Percentiles rank a stretch among this genome's conserved stretches.
Evolutionary conservation across 2,329 filamentous ascomycete species (phyloP).

Genomic region (Cladophialophora immunda): DNA sequence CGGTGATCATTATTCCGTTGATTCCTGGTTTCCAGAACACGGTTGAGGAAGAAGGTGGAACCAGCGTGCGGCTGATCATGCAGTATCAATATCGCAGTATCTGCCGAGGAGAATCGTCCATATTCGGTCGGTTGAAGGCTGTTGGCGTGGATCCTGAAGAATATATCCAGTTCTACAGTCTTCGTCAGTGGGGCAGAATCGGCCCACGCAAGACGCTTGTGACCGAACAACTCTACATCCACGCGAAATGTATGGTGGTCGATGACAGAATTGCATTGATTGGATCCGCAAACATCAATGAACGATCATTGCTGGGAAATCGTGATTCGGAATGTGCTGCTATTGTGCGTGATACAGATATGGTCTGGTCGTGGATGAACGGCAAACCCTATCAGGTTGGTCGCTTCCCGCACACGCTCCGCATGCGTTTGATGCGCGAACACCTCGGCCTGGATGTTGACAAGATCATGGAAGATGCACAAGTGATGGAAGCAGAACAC

Average conservation of each 20-base stretch:
- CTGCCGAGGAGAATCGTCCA: constrained; percentile 88
- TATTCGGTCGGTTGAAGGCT: constrained; percentile 84
- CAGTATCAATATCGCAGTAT: constrained; percentile 97
- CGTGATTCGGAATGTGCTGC: constrained; percentile 93
- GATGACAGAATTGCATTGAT: constrained; percentile 94
- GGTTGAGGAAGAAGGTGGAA: constrained; percentile 91
- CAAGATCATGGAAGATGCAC: constrained; percentile 82
- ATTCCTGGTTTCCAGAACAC: constrained; percentile 99
- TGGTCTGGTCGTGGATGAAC: constrained; percentile 91
- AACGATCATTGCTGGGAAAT: constrained; percentile 90
- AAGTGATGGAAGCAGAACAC: constrained; percentile 71
- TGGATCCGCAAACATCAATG: constrained; percentile 98
- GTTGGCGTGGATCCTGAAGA: constrained; percentile 89
- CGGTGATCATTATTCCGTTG: constrained; percentile 87
- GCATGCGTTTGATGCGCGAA: constrained; percentile 93
- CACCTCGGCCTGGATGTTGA: constrained; percentile 97
- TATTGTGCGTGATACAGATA: constrained; percentile 89
- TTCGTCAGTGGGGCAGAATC: constrained; percentile 92
- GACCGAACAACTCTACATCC: constrained; percentile 97
- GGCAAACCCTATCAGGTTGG: constrained; percentile 89
- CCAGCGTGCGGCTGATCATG: constrained; percentile 93
- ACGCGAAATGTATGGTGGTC: constrained; percentile 95
- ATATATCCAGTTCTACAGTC: constrained; percentile 93
- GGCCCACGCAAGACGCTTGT: constrained; percentile 82
- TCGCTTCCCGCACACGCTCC: constrained; percentile 89